These are phyloP conservation scores for Metrosideros polymorpha DNA, from an alignment of 441 rosid species.

Conservation along the genomic window DNA sequence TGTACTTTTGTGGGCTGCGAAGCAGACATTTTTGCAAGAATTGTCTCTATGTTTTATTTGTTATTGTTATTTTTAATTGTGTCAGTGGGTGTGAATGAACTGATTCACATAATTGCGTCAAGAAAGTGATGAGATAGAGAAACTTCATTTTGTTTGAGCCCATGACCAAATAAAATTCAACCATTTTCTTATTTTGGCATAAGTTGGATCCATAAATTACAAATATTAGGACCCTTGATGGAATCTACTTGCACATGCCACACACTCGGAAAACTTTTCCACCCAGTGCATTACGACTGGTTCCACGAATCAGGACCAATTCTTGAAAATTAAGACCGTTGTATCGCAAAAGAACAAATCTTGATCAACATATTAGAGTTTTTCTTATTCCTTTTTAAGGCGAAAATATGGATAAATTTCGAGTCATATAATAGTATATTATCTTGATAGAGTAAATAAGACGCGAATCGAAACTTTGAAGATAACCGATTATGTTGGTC, in stretches of 20 bases:
- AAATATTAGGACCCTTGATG: not conserved
- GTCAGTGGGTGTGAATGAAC: not conserved
- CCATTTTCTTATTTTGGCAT: not conserved
- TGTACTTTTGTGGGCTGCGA: not conserved
- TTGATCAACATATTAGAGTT: too few relatives aligned
- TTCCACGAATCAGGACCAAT: not conserved
- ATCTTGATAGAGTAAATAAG: not conserved
- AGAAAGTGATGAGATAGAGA: not conserved
- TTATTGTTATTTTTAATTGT: too few relatives aligned
- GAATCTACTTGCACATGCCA: not conserved
- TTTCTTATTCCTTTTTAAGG: not conserved
- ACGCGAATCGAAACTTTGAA: not conserved
- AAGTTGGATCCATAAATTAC: not conserved
- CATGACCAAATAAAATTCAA: accelerated
- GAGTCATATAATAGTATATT: not conserved
- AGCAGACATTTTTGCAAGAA: not conserved
- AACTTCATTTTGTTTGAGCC: not conserved
- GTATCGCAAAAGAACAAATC: accelerated
- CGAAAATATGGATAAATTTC: not conserved
- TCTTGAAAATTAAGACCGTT: accelerated
- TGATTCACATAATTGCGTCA: not conserved
- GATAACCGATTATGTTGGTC: not conserved
- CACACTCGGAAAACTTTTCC: not conserved
- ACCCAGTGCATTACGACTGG: not conserved
- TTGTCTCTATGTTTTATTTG: not conserved